These are phyloP conservation scores for Claviceps quebecensis DNA, from an alignment of 2,329 filamentous ascomycete species.

Conservation along the genomic window DNA sequence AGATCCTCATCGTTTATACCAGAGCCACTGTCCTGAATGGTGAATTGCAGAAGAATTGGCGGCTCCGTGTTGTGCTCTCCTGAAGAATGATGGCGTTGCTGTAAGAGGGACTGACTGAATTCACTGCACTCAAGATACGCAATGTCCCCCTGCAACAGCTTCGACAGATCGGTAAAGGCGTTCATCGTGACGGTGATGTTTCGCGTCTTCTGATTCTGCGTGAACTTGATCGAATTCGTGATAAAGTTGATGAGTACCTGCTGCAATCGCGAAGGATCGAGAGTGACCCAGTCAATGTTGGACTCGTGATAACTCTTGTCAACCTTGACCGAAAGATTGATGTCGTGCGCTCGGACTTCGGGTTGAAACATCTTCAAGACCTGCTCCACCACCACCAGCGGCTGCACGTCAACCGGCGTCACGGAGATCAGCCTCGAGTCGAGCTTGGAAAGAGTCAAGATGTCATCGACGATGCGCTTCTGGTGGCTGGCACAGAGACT, in stretches of 20 bases:
- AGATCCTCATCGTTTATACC: constrained; percentile 49
- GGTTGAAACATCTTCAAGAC: constrained; percentile 68
- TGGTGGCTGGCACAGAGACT: constrained; percentile 66
- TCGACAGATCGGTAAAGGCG: constrained; percentile 39
- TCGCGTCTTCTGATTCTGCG: constrained; percentile 42
- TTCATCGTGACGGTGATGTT: constrained; percentile 50
- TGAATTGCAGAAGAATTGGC: constrained; percentile 39
- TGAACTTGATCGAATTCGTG: constrained; percentile 51
- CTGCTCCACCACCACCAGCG: constrained; percentile 47
- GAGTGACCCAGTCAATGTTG: constrained; percentile 54
- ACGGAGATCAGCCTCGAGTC: constrained; percentile 57
- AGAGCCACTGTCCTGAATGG: constrained; percentile 56
- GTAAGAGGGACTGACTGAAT: constrained; percentile 2
- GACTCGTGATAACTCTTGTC: constrained; percentile 52
- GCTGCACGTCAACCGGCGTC: constrained; percentile 55
- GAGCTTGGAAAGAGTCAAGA: constrained; percentile 54
- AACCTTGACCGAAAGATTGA: constrained; percentile 53
- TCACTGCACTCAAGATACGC: constrained; percentile 33
- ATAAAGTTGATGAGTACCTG: constrained; percentile 67
- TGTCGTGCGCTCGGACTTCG: constrained; percentile 56
- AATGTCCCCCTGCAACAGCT: constrained; percentile 23
- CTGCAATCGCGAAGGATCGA: constrained; percentile 60
- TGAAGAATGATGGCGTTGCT: not conserved
- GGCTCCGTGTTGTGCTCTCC: constrained; percentile 31
- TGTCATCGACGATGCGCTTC: constrained; percentile 57